Percentiles rank a stretch among this genome's conserved stretches.
phyloP scores from a whole-genome alignment of 2,329 filamentous ascomycete genomes.

The Cladosporium cucumerinum region DNA sequence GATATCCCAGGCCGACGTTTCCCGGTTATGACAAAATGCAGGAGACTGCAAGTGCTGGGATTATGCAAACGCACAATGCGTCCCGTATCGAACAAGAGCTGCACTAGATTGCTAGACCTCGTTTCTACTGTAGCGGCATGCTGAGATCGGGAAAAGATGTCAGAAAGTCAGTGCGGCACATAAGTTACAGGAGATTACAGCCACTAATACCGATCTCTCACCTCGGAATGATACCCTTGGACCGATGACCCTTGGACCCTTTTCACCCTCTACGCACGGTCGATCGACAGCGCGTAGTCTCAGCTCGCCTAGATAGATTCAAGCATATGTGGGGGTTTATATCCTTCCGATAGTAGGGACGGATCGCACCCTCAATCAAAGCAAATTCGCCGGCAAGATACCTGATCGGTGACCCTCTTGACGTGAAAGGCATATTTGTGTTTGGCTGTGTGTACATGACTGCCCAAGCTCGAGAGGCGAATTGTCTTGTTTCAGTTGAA shows the following conservation, averaged over 20 bases:
- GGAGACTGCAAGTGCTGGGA: not conserved
- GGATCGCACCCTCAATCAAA: not conserved
- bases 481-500: not conserved
- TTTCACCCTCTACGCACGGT: not conserved
- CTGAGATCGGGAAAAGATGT: not conserved
- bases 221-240: not conserved
- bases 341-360: not conserved
- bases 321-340: not conserved
- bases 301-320: not conserved
- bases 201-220: not conserved
- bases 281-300: not conserved
- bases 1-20: not conserved
- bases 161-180: not conserved
- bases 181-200: not conserved
- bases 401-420: not conserved
- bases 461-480: not conserved
- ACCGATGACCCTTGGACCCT: not conserved
- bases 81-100: not conserved
- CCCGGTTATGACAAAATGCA: not conserved
- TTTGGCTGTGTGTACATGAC: not conserved
- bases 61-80: not conserved
- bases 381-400: not conserved
- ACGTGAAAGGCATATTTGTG: not conserved
- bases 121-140: not conserved
- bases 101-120: not conserved